Evolutionary conservation across 139 green algal genomes (phyloP).

Genomic region (Tetratostichococcus sp.): DNA sequence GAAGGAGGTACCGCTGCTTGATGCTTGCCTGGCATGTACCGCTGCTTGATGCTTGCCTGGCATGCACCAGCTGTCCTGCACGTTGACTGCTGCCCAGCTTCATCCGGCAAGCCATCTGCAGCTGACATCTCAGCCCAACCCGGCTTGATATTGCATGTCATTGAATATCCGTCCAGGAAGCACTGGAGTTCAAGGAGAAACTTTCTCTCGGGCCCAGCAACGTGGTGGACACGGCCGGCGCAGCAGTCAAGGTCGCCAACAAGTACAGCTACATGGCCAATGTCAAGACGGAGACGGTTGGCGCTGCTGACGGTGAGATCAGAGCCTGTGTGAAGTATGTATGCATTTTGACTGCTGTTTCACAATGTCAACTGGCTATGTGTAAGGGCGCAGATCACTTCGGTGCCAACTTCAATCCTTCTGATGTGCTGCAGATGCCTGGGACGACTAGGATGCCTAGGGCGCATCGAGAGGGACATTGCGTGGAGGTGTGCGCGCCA

Average conservation of each 20-base stretch:
- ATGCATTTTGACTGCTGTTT: too few species aligned
- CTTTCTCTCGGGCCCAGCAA: slow-evolving; percentile 26
- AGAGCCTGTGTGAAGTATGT: too few species aligned
- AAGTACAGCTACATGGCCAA: slow-evolving; percentile 61
- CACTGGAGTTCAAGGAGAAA: slow-evolving; percentile 45
- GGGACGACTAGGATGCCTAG: slow-evolving; percentile 11
- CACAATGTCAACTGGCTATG: not conserved
- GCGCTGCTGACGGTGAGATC: slow-evolving; percentile 44
- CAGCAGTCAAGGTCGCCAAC: slow-evolving; percentile 64
- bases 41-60: too few species aligned
- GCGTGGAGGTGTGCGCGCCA: too few species aligned
- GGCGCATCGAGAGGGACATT: too few species aligned
- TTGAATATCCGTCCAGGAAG: slow-evolving; percentile 5
- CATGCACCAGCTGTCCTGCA: too few species aligned
- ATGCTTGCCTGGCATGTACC: slow-evolving; percentile 6
- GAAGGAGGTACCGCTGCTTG: slow-evolving; percentile 26
- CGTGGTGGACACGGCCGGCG: slow-evolving; percentile 30
- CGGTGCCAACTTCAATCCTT: not conserved
- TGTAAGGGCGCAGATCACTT: not conserved
- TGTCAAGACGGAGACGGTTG: slow-evolving; percentile 22
- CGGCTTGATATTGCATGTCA: too few species aligned
- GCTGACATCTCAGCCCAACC: too few species aligned
- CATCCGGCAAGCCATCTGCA: too few species aligned
- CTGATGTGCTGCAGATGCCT: slow-evolving; percentile 4
- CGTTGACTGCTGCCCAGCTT: too few species aligned